Evolutionary conservation across 2,329 filamentous ascomycete genomes (phyloP).

Genomic region (Arachnopeziza araneosa): DNA sequence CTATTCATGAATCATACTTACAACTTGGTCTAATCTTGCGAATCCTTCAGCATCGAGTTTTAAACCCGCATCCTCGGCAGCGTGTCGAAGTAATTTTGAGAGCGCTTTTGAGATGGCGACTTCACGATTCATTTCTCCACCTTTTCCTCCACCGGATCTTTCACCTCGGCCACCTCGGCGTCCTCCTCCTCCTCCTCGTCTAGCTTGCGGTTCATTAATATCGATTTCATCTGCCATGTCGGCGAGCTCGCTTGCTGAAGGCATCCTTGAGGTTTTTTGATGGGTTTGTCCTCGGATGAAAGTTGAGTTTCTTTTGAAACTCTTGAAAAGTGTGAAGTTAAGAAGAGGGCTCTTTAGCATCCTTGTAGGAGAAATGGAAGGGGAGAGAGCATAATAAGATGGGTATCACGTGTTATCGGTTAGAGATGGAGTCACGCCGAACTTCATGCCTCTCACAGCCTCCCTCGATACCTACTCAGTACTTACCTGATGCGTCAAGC

Average conservation of each 20-base stretch:
- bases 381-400: not conserved
- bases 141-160: conserved; percentile 15
- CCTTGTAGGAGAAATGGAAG: not conserved
- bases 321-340: not conserved
- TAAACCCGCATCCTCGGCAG: conserved; percentile 46
- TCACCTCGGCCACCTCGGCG: conserved; percentile 8
- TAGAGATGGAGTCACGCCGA: not conserved
- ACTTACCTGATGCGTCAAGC: not conserved
- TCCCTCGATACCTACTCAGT: not conserved
- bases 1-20: conserved; percentile 35
- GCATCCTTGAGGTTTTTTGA: not conserved
- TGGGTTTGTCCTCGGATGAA: not conserved
- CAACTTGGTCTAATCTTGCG: conserved; percentile 52
- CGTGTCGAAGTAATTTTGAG: conserved; percentile 31
- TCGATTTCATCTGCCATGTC: not conserved
- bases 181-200: not conserved
- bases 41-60: conserved; percentile 54
- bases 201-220: not conserved
- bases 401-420: not conserved
- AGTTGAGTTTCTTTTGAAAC: not conserved
- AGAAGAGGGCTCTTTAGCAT: not conserved
- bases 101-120: conserved; percentile 30
- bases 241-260: not conserved
- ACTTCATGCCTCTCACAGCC: not conserved
- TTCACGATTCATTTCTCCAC: conserved; percentile 21